Evolutionary conservation across 2,329 filamentous ascomycete genomes (phyloP), one percentile per base, ranked within the genome.

Genomic region (Neophaeococcomyces aloes): DNA sequence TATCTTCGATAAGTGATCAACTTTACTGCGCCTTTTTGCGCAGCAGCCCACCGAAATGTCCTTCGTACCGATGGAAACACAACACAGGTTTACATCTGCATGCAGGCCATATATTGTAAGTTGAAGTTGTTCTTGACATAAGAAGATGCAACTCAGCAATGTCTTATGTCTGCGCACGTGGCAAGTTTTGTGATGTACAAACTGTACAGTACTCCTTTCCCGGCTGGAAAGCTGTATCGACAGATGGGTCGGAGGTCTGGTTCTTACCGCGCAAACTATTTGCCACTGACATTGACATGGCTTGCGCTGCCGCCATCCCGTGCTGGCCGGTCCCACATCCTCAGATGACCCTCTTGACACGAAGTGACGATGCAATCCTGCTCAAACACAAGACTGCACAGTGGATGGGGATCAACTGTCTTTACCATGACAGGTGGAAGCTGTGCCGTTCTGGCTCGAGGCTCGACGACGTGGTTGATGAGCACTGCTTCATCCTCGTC

Each of bases 381-480:
- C 43, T 89, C 88, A 57, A 98, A 98, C n/a, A 81, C 84, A 30
- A 98, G 65, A 82, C 88, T 94, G 61, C 79, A 85, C 35, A 94
- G 70, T 42, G 88, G 87, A 63, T 96, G 86, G 48, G 81, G 78
- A 61, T 94, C 87, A 29, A 94, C 78, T 10, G 75, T 70, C 63
- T 94, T 59, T 69, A 87, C 84, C 75, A 94, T 79, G 19, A 98
- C 87, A 36, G 91, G 89, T 40, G 89, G 89, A 43, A 96, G 67
- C 65, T 89, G 83, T 17, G 89, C 84, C 35, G 86, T 93, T 55
- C 79, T 78, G 23, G 84, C 77, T 53, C 86, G 76, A n/a, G 87
- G 79, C 63, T 94, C 86, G 19, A 96, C 87, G 1, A 81, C 71
- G 63, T 95, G 88, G 49, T 81, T 75, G 42, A 85, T 70, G 40